These are phyloP conservation scores for Podaxis pistillaris DNA, from an alignment of 768 basidiomycete species.

Conservation along the genomic window DNA sequence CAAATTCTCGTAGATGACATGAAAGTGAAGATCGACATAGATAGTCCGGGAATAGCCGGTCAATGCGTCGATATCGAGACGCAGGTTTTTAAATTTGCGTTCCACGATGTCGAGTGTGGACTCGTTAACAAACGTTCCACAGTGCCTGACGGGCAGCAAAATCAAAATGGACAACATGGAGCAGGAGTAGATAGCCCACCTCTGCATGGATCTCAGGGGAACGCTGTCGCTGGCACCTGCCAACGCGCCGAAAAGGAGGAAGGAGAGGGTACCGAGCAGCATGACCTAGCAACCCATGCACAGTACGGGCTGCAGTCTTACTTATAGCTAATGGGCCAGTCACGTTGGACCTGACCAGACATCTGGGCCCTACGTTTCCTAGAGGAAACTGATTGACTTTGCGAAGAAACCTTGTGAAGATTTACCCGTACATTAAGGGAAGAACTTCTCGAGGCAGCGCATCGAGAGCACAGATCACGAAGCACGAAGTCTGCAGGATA, in stretches of 20 bases:
- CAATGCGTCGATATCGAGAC: neutral
- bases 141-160: neutral
- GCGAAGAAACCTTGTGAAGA: neutral
- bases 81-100: neutral
- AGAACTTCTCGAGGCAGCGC: neutral
- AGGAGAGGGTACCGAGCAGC: neutral
- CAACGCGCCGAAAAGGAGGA: neutral
- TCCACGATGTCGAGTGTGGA: neutral
- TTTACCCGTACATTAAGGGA: constrained; percentile 1
- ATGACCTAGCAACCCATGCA: neutral
- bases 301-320: neutral
- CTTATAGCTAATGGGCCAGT: constrained; percentile 8
- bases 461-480: neutral
- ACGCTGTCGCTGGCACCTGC: neutral
- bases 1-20: constrained; percentile 32
- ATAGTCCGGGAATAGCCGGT: neutral
- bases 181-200: neutral
- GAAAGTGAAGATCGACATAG: constrained; percentile 35
- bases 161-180: neutral
- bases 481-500: neutral
- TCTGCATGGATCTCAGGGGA: neutral
- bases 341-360: neutral
- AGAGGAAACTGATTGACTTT: constrained; percentile 5
- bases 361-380: neutral
- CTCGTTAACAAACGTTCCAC: constrained; percentile 6